A percentile compares a stretch with the other conserved stretches of the same genome.
Evolutionary conservation across 306 rosid species (phyloP).

Genomic region (Leucaena leucocephala): DNA sequence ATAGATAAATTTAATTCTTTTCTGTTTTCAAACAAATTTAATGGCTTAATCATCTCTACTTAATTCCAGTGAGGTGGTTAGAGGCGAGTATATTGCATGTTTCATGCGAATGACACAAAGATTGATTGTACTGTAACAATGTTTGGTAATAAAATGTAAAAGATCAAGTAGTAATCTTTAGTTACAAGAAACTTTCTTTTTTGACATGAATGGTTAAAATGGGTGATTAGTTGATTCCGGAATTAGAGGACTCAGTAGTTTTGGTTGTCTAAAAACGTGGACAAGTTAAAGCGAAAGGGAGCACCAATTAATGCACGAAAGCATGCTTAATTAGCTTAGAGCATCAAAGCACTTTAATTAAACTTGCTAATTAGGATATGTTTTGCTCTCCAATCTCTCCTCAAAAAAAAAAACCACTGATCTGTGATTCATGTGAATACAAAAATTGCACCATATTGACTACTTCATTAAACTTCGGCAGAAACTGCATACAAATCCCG

Average conservation of each 20-base stretch:
- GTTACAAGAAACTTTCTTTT: background rate
- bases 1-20: background rate
- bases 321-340: background rate
- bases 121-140: background rate
- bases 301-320: background rate
- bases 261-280: background rate
- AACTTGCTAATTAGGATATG: background rate
- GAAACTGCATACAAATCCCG: conserved; percentile 8
- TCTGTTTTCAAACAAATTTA: background rate
- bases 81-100: background rate
- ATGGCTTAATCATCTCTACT: too few species aligned
- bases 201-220: background rate
- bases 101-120: background rate
- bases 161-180: background rate
- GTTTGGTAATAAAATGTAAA: background rate
- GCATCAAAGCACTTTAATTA: background rate
- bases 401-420: background rate
- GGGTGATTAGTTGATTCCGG: conserved; percentile 1
- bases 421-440: conserved; percentile 3
- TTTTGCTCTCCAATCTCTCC: background rate
- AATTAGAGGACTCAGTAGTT: background rate
- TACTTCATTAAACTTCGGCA: background rate
- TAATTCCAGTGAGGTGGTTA: too few species aligned
- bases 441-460: background rate
- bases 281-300: background rate